phyloP scores from a whole-genome alignment of 2,329 filamentous ascomycete genomes.

The Tympanopsis confertula region DNA sequence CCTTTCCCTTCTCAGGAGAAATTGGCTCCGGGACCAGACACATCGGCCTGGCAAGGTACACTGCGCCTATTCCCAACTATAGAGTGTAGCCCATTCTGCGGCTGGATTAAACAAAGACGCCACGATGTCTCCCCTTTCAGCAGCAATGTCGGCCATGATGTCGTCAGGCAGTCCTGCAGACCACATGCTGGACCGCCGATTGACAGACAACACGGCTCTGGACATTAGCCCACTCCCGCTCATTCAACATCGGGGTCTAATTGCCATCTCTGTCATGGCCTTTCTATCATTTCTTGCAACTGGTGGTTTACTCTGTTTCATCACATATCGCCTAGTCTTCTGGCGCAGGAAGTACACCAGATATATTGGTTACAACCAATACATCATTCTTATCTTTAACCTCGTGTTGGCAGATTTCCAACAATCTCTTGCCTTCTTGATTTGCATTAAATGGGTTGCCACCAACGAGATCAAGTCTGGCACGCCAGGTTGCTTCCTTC shows the following conservation, averaged over 20 bases:
- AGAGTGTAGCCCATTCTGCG: too few relatives aligned
- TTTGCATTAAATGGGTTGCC: slow-evolving; percentile 37
- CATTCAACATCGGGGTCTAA: slow-evolving; percentile 17
- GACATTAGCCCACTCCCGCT: not conserved
- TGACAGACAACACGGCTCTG: too few relatives aligned
- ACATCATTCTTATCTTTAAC: slow-evolving; percentile 42
- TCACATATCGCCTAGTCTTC: slow-evolving; percentile 31
- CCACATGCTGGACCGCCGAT: too few relatives aligned
- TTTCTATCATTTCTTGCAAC: slow-evolving; percentile 32
- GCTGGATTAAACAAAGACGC: too few relatives aligned
- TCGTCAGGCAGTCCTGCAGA: too few relatives aligned
- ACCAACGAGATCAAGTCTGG: slow-evolving; percentile 30
- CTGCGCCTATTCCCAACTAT: too few relatives aligned
- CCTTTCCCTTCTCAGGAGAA: too few relatives aligned
- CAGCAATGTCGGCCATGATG: too few relatives aligned
- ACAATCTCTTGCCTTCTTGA: slow-evolving; percentile 33
- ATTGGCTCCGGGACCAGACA: too few relatives aligned
- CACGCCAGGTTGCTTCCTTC: slow-evolving; percentile 33
- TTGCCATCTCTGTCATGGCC: slow-evolving; percentile 29
- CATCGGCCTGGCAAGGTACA: too few relatives aligned
- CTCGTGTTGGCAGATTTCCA: slow-evolving; percentile 37
- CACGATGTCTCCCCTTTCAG: too few relatives aligned
- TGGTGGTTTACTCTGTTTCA: slow-evolving; percentile 24
- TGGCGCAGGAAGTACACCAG: slow-evolving; percentile 18
- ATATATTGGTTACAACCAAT: slow-evolving; percentile 28